phyloP scores from a whole-genome alignment of 768 basidiomycete genomes.

The Termitomyces sp. region DNA sequence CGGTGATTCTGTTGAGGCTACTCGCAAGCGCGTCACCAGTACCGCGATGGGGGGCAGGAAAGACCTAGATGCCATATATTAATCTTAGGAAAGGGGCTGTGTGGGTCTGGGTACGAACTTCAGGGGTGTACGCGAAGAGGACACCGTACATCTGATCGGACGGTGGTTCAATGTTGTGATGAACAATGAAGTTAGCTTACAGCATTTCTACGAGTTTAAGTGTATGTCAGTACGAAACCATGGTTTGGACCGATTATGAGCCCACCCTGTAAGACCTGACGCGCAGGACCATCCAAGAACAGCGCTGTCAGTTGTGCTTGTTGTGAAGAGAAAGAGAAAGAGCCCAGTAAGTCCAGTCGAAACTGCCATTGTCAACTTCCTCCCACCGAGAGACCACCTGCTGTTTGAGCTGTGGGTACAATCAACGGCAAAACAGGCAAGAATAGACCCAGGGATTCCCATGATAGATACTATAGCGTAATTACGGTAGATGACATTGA shows the following conservation, averaged over 20 bases:
- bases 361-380: constrained; percentile 41
- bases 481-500: constrained; percentile 37
- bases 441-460: constrained; percentile 42
- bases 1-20: constrained; percentile 44
- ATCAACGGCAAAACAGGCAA: constrained; percentile 41
- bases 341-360: constrained; percentile 40
- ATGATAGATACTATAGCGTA: constrained; percentile 43
- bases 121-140: constrained; percentile 50
- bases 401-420: constrained; percentile 26
- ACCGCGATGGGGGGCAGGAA: constrained; percentile 52
- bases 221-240: background rate
- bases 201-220: constrained; percentile 6
- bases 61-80: constrained; percentile 22
- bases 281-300: constrained; percentile 44
- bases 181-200: background rate
- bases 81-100: background rate
- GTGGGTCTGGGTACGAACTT: constrained; percentile 23
- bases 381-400: constrained; percentile 33
- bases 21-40: constrained; percentile 46
- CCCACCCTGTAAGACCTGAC: constrained; percentile 33
- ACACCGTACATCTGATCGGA: constrained; percentile 5
- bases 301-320: constrained; percentile 30
- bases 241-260: background rate
- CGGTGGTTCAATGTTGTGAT: constrained; percentile 14
- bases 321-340: constrained; percentile 50